These are phyloP conservation scores for Clavispora santaluciae DNA, from an alignment of 805 yeast genomes.

Conservation along the genomic window DNA sequence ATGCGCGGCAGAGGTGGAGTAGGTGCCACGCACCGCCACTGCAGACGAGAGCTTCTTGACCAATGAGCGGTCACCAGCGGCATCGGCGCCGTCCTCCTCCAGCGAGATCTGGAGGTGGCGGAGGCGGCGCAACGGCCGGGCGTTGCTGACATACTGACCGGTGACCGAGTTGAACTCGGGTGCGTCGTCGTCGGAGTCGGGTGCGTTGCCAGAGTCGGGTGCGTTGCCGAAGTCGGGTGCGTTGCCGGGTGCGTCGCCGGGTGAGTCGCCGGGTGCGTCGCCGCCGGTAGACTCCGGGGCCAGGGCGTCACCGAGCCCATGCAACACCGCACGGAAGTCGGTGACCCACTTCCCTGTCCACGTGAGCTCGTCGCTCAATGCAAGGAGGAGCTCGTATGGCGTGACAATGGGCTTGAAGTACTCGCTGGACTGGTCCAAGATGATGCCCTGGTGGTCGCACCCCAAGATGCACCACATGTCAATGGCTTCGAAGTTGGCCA, in stretches of 20 bases:
- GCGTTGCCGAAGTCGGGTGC: constrained; percentile 21
- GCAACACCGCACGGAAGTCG: constrained; percentile 58
- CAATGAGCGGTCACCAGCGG: constrained; percentile 28
- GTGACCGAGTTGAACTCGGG: constrained; percentile 90
- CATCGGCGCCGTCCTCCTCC: constrained; percentile 18
- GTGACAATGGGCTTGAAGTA: constrained; percentile 90
- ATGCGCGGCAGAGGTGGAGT: constrained; percentile 81
- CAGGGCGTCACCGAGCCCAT: constrained; percentile 33
- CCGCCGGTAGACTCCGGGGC: constrained; percentile 27
- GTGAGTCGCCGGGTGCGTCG: constrained; percentile 27
- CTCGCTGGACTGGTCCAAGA: constrained; percentile 72
- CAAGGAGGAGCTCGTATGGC: constrained; percentile 83
- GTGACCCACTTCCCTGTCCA: constrained; percentile 97
- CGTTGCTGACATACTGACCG: constrained; percentile 62
- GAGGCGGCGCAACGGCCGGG: constrained; percentile 69
- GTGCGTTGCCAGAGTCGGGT: constrained; percentile 9
- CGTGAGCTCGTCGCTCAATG: constrained; percentile 65
- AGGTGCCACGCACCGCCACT: constrained; percentile 67
- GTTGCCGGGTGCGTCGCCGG: constrained; percentile 28
- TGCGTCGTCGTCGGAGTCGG: constrained; percentile 46
- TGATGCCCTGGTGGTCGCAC: constrained; percentile 90
- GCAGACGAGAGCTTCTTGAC: constrained; percentile 54
- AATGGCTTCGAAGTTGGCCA: constrained; percentile 92
- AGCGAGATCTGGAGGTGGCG: constrained; percentile 60
- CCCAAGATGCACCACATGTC: constrained; percentile 95